Percentiles rank a stretch among this genome's conserved stretches.
These are phyloP conservation scores for Viridothelium virens DNA, from an alignment of 495 filamentous ascomycete species.

Conservation along the genomic window DNA sequence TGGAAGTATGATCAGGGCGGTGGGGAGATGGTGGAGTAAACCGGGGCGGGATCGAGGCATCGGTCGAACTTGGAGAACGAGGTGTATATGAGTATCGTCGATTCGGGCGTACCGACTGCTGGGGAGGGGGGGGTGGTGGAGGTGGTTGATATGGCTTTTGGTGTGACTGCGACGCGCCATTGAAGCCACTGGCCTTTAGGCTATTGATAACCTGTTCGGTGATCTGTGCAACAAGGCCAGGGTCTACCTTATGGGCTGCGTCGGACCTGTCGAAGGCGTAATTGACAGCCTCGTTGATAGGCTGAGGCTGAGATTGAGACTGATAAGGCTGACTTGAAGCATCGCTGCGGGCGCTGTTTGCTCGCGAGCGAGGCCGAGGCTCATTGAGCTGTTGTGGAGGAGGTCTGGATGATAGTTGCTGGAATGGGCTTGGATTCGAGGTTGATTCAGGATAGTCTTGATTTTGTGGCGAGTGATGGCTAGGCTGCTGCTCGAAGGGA, in stretches of 20 bases:
- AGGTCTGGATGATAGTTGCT: neutral
- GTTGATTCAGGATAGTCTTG: conserved; percentile 1
- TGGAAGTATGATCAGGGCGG: conserved; percentile 22
- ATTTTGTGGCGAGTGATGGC: conserved; percentile 25
- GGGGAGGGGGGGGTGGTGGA: conserved; percentile 24
- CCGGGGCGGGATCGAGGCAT: conserved; percentile 26
- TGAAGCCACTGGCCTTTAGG: conserved; percentile 15
- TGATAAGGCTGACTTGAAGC: neutral
- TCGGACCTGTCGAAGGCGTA: conserved; percentile 35
- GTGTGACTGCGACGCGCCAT: conserved; percentile 15
- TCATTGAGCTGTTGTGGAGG: neutral
- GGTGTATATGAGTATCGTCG: conserved; percentile 8
- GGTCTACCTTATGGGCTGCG: conserved; percentile 30
- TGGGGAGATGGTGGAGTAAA: conserved; percentile 42
- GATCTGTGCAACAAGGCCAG: conserved; percentile 34
- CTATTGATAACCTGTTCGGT: conserved; percentile 34
- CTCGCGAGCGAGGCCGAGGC: conserved; percentile 24
- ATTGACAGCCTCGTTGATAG: conserved; percentile 35
- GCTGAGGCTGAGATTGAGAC: conserved; percentile 26
- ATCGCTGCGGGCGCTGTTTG: conserved; percentile 23
- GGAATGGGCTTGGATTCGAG: neutral
- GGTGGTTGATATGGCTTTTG: conserved; percentile 14
- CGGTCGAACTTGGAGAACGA: conserved; percentile 22
- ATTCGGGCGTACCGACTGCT: conserved; percentile 21
- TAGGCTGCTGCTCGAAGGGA: conserved; percentile 41